phyloP scores from a whole-genome alignment of 805 yeast genomes.

The Wickerhamomyces chaumierensis region DNA sequence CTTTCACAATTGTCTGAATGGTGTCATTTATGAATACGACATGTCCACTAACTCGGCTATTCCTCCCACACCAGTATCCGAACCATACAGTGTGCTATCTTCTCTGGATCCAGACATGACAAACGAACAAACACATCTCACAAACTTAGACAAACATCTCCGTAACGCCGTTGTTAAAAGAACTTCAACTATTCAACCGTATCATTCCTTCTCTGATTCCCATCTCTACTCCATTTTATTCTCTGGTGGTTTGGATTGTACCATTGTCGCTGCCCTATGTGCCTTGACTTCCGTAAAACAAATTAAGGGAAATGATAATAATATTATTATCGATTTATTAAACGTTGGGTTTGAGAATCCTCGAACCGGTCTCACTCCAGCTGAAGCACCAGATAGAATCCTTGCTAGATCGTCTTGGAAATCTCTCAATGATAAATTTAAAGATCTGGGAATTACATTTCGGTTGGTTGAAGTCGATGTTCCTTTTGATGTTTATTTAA shows the following conservation, averaged over 20 bases:
- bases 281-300: too few relatives aligned
- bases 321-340: constrained; percentile 48
- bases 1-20: constrained; percentile 46
- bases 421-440: constrained; percentile 32
- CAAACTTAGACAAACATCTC: constrained; percentile 20
- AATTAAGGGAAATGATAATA: too few relatives aligned
- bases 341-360: constrained; percentile 92
- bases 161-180: constrained; percentile 33
- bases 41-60: constrained; percentile 11
- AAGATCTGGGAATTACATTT: constrained; percentile 25
- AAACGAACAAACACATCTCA: constrained; percentile 5
- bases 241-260: constrained; percentile 94
- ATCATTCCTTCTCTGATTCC: constrained; percentile 22
- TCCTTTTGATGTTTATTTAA: constrained; percentile 51
- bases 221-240: constrained; percentile 53
- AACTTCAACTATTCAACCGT: constrained; percentile 50
- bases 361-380: constrained; percentile 48
- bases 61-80: not conserved
- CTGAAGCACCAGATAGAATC: constrained; percentile 76
- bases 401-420: constrained; percentile 57
- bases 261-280: constrained; percentile 61
- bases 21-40: constrained; percentile 35
- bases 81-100: constrained; percentile 12
- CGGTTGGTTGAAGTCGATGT: constrained; percentile 61
- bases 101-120: constrained; percentile 11